These are phyloP conservation scores for Candida railenensis DNA, from an alignment of 805 yeast genomes.

Conservation along the genomic window DNA sequence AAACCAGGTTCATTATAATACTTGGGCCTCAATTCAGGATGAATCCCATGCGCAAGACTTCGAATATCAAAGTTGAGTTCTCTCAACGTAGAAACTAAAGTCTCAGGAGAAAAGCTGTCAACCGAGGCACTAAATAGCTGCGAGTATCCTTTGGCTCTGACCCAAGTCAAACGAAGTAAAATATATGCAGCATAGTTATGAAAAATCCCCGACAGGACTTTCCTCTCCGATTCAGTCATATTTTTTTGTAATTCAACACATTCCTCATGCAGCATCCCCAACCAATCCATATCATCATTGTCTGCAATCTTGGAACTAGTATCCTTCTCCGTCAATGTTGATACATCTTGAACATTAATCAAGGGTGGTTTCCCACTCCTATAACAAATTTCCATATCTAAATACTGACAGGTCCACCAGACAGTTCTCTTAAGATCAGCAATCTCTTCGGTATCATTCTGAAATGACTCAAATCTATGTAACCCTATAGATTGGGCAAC, in stretches of 20 bases:
- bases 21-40: conserved; percentile 22
- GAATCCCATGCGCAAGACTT: conserved; percentile 18
- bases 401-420: conserved; percentile 39
- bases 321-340: conserved; percentile 24
- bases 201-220: background rate
- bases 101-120: conserved; percentile 15
- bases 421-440: conserved; percentile 22
- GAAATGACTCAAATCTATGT: conserved; percentile 33
- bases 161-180: conserved; percentile 19
- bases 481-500: conserved; percentile 43
- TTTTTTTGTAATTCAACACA: background rate
- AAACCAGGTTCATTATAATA: conserved; percentile 35
- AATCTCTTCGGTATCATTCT: conserved; percentile 19
- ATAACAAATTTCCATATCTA: conserved; percentile 38
- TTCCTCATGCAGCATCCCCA: background rate
- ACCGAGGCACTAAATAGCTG: conserved; percentile 31
- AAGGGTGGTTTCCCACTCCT: conserved; percentile 41
- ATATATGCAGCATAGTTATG: conserved; percentile 5
- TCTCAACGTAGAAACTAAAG: conserved; percentile 20
- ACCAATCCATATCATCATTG: background rate
- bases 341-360: conserved; percentile 31
- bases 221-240: background rate
- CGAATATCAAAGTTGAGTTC: conserved; percentile 29
- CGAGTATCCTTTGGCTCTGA: conserved; percentile 30
- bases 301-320: conserved; percentile 2